Base-by-base conservation (phyloP, 768 basidiomycete genomes). In the Naganishia randhawae region DNA sequence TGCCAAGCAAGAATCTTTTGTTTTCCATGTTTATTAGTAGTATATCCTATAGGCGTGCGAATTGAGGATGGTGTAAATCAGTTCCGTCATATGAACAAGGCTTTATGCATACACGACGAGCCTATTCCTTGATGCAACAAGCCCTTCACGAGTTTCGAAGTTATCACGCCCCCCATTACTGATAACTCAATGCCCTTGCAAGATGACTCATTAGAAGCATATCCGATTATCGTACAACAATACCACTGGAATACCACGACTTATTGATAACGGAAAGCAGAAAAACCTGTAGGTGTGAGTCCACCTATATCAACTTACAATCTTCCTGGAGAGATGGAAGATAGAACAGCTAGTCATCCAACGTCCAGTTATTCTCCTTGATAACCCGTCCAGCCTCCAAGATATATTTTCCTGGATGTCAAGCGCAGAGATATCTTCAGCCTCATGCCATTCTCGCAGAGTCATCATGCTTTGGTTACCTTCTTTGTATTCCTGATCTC, bases 401-500 rank as follows among this genome's bases (percentile, higher is more conserved):
- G 50, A 80, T 80, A 62, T 73, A 78, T 50, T 75, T 69, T 3
- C 76, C 76, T 75, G 39, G 7, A 27, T 16, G 19, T 48, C 39
- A 29, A 22, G 19, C 3, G 7, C 19, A 6, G 19, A 48, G 11
- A 19, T 39, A 22, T 27, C 17, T 14, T 52, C 31, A 65, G 64
- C 33, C 22, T 29, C 19, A n/a, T 11, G 19, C 17, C 19, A 65
- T 29, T 35, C 19, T 48, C 17, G 25, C 53, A 8, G 11, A 8
- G 3, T 3, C 19, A n/a, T 19, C 10, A 27, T 16, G 16, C 29
- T 14, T 33, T 6, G 37, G 73, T 50, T 33, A 78, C 77, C 78
- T 65, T 80, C 80, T 63, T 80, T 80, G 68, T 80, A 80, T 45
- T 72, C 55, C 72, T 80, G 78, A 9, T 78, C 77, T 4, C 72